A percentile compares a stretch with the other conserved stretches of the same genome.
phyloP scores from a whole-genome alignment of 2,329 filamentous ascomycete species.

The Periconia digitata region DNA sequence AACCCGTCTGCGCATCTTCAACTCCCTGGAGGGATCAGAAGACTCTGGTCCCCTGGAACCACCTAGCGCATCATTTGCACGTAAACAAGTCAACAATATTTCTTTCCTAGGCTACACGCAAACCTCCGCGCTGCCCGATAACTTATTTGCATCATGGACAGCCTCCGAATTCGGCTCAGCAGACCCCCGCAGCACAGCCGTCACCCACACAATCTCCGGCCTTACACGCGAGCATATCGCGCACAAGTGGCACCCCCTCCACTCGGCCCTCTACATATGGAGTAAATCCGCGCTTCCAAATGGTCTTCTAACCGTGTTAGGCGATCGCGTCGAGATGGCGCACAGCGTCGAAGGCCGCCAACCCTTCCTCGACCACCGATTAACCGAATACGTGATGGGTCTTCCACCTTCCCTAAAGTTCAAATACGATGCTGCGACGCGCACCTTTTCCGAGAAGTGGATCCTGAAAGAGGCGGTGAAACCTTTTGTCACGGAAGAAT shows the following conservation, averaged over 20 bases:
- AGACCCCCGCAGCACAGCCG: conserved; percentile 15
- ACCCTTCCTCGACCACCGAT: conserved; percentile 45
- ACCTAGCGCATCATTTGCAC: conserved; percentile 14
- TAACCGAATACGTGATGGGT: conserved; percentile 44
- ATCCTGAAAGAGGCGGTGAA: conserved; percentile 54
- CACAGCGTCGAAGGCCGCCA: conserved; percentile 45
- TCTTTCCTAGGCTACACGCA: conserved; percentile 17
- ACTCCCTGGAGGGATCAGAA: conserved; percentile 10
- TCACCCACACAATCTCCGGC: conserved; percentile 17
- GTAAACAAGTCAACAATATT: conserved; percentile 18
- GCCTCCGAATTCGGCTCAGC: conserved; percentile 13
- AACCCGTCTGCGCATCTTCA: conserved; percentile 11
- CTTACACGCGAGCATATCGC: conserved; percentile 19
- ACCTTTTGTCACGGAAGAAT: conserved; percentile 55
- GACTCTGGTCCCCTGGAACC: no score
- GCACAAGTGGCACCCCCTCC: conserved; percentile 26
- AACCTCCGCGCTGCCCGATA: conserved; percentile 8
- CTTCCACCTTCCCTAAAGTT: conserved; percentile 44
- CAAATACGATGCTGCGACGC: conserved; percentile 24
- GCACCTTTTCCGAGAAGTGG: conserved; percentile 49
- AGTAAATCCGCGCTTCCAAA: conserved; percentile 23
- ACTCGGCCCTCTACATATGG: conserved; percentile 29
- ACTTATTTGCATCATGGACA: conserved; percentile 14
- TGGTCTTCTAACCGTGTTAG: conserved; percentile 46
- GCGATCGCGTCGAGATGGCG: conserved; percentile 51